Base-by-base conservation (phyloP, 2,329 filamentous ascomycete species). In the Didymella exigua region DNA sequence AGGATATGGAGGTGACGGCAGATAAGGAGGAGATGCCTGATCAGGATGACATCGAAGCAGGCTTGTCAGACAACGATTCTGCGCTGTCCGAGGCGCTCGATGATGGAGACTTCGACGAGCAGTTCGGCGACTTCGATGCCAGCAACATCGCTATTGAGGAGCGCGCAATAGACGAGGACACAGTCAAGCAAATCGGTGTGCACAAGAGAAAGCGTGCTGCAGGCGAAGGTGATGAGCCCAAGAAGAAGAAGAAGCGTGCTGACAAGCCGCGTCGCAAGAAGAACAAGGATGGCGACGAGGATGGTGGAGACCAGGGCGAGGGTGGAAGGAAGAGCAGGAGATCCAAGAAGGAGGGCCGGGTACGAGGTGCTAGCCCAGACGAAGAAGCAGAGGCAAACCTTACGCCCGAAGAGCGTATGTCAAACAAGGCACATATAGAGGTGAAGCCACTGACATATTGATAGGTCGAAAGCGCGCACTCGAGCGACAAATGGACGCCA, bases 401-500 rank as follows among this genome's bases (percentile, higher is more conserved):
- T 65, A 89, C 89, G 18, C 91, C 92, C 0, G 91, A 95, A 75
- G 91, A 96, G 78, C 84, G 90, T 86, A 76, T 72, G 84, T 82
- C 27, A 6, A 34, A 23, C 13, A 10, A 40, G 7, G 11, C 16
- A 19, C 10, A 19, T n/a, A 7, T 10, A 18, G 11, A 11, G 33
- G 40, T 16, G 31, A 9, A 26, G 27, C 14, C 33, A n/a, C 40
- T 54, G 13, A 54, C 23, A 38, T 4, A 41, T 34, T 34, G 52
- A 38, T 63, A 86, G 84, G 82, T 66, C 86, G 93, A 65, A 87
- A 89, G 66, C 84, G 90, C 63, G 93, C 91, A 18, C 86, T 99
- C 48, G 91, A 96, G 68, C 85, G 88, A 63, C 89, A 90, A 51
- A 91, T 98, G 78, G 91, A 96, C 74, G 90, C 90, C 52, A 92